Percentiles rank a stretch among this genome's conserved stretches.
Evolutionary conservation across 306 rosid species (phyloP).

Genomic region (Cicer chorassanicum): DNA sequence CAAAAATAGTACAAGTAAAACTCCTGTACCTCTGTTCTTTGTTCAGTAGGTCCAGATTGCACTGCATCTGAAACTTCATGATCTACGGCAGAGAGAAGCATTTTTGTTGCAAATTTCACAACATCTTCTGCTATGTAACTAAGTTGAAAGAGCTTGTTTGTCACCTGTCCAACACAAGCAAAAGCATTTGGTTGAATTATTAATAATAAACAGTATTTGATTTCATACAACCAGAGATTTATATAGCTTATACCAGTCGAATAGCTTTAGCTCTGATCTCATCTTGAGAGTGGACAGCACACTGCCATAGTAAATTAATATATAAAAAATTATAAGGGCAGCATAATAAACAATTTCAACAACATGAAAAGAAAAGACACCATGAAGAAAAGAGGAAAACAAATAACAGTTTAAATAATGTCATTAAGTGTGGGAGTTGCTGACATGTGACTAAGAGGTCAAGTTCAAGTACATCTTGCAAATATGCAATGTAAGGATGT

Average conservation of each 20-base stretch:
- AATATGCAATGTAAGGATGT: background rate
- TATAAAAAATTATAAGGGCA: slow-evolving; percentile 37
- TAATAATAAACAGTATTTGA: slow-evolving; percentile 17
- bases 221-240: slow-evolving; percentile 36
- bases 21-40: slow-evolving; percentile 61
- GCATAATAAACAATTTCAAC: slow-evolving; percentile 2
- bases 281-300: slow-evolving; percentile 91
- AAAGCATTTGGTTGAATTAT: slow-evolving; percentile 18
- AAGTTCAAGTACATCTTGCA: background rate
- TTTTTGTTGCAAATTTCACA: slow-evolving; percentile 77
- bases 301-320: slow-evolving; percentile 63
- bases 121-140: slow-evolving; percentile 75
- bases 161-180: slow-evolving; percentile 66
- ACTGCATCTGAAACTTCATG: slow-evolving; percentile 53
- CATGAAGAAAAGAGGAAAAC: slow-evolving; percentile 18
- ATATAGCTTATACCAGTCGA: slow-evolving; percentile 75
- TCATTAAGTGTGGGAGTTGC: too few relatives aligned
- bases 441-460: background rate
- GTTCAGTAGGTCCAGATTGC: slow-evolving; percentile 60
- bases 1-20: slow-evolving; percentile 25
- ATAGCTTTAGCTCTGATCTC: slow-evolving; percentile 96
- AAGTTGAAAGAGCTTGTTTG: slow-evolving; percentile 92
- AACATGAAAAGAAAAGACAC: slow-evolving; percentile 31
- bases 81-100: slow-evolving; percentile 77
- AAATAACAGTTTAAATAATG: slow-evolving; percentile 14